Conservation (phyloP, 2,329 filamentous ascomycete genomes). For the Fusarium paranaense region DNA sequence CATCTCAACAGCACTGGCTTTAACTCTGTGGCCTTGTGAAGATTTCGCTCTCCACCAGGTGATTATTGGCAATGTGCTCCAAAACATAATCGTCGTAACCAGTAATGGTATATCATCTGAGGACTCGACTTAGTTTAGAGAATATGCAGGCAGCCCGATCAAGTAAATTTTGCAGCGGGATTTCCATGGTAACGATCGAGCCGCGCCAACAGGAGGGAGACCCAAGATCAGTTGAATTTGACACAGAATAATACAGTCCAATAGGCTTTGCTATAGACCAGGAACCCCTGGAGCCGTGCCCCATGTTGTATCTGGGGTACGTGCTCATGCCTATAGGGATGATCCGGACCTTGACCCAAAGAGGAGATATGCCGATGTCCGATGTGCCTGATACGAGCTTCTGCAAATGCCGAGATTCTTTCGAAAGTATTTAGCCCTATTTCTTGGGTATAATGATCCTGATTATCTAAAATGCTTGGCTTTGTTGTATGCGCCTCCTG, state of each 20-base stretch:
- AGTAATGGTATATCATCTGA: neutral
- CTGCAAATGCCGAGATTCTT: neutral
- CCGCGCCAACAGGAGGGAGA: neutral
- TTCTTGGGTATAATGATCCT: neutral
- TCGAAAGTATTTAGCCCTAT: neutral
- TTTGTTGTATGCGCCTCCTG: neutral
- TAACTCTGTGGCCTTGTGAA: neutral
- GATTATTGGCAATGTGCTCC: neutral
- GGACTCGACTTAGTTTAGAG: neutral
- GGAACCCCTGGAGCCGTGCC: neutral
- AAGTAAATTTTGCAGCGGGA: neutral
- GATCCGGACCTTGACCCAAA: neutral
- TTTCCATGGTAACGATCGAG: neutral
- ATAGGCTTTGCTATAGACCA: neutral
- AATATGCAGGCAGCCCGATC: neutral
- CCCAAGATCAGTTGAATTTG: neutral
- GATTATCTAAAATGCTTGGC: neutral
- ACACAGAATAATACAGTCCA: neutral
- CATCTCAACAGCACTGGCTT: neutral
- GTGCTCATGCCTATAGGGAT: neutral
- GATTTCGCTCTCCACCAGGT: neutral
- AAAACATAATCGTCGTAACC: neutral
- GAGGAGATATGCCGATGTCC: neutral
- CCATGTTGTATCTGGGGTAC: neutral
- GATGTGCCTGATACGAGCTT: neutral